Conservation (phyloP, 805 yeast species). For the Kuraishia ogatae region DNA sequence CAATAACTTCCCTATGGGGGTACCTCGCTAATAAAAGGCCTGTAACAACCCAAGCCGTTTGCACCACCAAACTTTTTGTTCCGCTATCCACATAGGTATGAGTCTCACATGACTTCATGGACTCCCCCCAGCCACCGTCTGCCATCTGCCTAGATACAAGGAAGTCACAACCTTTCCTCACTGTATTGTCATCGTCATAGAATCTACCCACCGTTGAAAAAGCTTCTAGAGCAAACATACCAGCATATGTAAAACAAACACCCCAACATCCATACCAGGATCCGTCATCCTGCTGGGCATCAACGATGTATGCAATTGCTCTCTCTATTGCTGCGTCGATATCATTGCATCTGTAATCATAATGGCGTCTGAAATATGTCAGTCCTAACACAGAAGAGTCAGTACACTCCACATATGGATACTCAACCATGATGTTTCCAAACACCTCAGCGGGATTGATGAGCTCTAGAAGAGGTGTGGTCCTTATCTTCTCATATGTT, state of each 20-base stretch:
- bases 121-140: slow-evolving; percentile 98
- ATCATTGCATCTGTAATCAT: slow-evolving; percentile 56
- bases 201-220: slow-evolving; percentile 56
- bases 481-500: slow-evolving; percentile 80
- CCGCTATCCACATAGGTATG: slow-evolving; percentile 60
- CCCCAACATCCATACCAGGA: slow-evolving; percentile 99
- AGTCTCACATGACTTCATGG: slow-evolving; percentile 84
- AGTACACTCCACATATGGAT: slow-evolving; percentile 96
- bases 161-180: slow-evolving; percentile 78
- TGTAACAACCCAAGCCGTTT: slow-evolving; percentile 88
- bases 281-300: slow-evolving; percentile 71
- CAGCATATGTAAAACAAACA: slow-evolving; percentile 89
- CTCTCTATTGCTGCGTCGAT: slow-evolving; percentile 60
- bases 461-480: slow-evolving; percentile 65
- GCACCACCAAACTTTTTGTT: slow-evolving; percentile 62
- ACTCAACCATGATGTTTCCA: slow-evolving; percentile 97
- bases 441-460: slow-evolving; percentile 97
- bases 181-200: slow-evolving; percentile 55
- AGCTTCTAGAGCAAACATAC: slow-evolving; percentile 97
- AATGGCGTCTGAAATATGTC: slow-evolving; percentile 62
- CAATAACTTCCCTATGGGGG: slow-evolving; percentile 58
- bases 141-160: slow-evolving; percentile 60
- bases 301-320: slow-evolving; percentile 66
- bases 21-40: slow-evolving; percentile 75
- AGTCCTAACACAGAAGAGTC: slow-evolving; percentile 91